Conservation (phyloP, 176 grass and related monocot species). For the Aegilops umbellulata region DNA sequence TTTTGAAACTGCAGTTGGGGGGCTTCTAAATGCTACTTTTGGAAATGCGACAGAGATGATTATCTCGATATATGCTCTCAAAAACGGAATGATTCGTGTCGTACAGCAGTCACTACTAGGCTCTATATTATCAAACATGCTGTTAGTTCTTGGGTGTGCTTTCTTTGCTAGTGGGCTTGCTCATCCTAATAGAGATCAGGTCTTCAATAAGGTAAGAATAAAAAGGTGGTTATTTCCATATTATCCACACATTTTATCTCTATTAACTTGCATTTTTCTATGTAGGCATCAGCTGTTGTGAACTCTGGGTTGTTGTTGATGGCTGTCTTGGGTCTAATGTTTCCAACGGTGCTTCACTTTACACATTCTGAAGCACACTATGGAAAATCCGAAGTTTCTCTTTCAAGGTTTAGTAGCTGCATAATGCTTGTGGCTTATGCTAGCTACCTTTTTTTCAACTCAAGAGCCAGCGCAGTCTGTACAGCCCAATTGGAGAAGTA, state of each 20-base stretch:
- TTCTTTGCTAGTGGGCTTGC: conserved; percentile 91
- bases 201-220: conserved; percentile 80
- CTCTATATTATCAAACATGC: conserved; percentile 98
- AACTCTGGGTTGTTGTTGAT: conserved; percentile 93
- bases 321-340: conserved; percentile 96
- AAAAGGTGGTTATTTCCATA: neutral
- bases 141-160: conserved; percentile 93
- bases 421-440: conserved; percentile 99
- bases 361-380: conserved; percentile 95
- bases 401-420: conserved; percentile 99
- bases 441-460: conserved; percentile 96
- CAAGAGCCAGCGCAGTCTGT: conserved; percentile 73
- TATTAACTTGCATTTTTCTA: conserved; percentile 10
- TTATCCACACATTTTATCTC: neutral
- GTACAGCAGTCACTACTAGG: conserved; percentile 93
- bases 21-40: conserved; percentile 93
- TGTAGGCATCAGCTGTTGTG: conserved; percentile 88
- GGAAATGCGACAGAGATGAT: conserved; percentile 99
- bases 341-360: conserved; percentile 97
- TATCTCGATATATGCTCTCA: conserved; percentile 91
- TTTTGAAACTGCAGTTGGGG: conserved; percentile 72
- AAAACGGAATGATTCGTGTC: conserved; percentile 97
- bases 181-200: conserved; percentile 79
- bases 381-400: conserved; percentile 95
- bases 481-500: conserved; percentile 83